Base-by-base conservation (phyloP, 192 early-diverging fungal species). In the Podochytrium sp. region DNA sequence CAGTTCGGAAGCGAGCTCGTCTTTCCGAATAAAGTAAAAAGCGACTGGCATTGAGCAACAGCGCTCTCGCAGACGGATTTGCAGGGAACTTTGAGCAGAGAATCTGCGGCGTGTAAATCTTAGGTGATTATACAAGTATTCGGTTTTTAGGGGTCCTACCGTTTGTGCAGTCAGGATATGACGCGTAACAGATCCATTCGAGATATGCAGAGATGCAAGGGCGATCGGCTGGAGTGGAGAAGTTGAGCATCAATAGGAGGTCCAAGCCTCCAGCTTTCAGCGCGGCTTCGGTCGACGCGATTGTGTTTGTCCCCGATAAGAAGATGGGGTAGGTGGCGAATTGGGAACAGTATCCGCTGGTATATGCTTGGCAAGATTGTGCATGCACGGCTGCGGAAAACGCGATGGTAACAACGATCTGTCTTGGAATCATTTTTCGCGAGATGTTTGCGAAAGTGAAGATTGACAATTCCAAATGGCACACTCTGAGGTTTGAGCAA, bases 211-310 rank as follows among this genome's bases (percentile, higher is more conserved):
- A 27, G 2, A 62, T 37, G 0, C 60, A 62, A 18, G 60, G 60
- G 10, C 60, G 12, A n/a, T 33, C 18, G 12, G 60, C 37, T 12
- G 37, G 18, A 0, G 30, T 38, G 33, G 60, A 23, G 16, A 37
- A 16, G 20, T 62, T 62, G 12, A 62, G 5, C 33, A 16, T 3
- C 60, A 62, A 30, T 27, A 62, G 27, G 18, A 62, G 60, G 27
- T 62, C 60, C 60, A 62, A 37, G 16, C 60, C 60, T 2, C 60
- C 60, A 20, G 60, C 33, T 62, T 62, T 62, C 34, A 62, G 27
- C 12, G 16, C 14, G 16, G 10, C 37, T 27, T 62, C 60, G 37
- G 27, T 62, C 2, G 37, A 16, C 14, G 60, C 14, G 18, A 16
- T 30, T 2, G 60, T 18, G 4, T 33, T 39, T 32, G 16, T 37